These are phyloP conservation scores for Fremontodendron californicum DNA, from an alignment of 345 rosid genomes.

Conservation along the genomic window DNA sequence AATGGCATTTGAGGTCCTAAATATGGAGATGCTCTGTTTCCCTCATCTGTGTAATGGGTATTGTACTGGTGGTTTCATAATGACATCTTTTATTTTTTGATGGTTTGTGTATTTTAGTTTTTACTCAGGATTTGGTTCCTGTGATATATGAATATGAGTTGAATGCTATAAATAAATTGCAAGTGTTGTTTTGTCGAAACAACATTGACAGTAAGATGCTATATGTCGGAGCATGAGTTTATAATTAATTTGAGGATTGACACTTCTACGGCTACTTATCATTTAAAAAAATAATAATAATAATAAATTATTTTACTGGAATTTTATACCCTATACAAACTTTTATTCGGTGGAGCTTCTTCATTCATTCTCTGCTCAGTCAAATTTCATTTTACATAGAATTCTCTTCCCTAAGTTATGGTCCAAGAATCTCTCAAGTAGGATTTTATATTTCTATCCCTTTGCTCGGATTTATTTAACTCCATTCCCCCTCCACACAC, in stretches of 20 bases:
- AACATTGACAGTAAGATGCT: background rate
- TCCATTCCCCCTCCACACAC: background rate
- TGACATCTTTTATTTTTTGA: background rate
- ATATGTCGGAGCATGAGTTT: background rate
- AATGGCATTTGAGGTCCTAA: constrained; percentile 45
- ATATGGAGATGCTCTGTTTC: background rate
- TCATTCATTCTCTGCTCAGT: no score
- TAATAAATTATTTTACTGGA: no score
- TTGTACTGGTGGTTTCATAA: background rate
- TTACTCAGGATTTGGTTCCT: background rate
- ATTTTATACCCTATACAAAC: no score
- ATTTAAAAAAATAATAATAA: no score
- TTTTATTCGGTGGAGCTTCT: no score
- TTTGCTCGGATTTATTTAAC: no score
- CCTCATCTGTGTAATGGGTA: background rate
- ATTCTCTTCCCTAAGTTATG: no score
- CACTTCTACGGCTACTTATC: no score
- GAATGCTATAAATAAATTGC: background rate
- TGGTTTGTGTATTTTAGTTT: background rate
- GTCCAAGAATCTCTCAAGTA: no score
- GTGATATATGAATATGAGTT: background rate
- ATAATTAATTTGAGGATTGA: background rate
- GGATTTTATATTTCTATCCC: no score
- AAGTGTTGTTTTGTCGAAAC: background rate
- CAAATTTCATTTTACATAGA: no score